Percentiles rank a stretch among this genome's conserved stretches.
Evolutionary conservation across 202 grass and related monocot species (phyloP).

Genomic region (Brachypodium distachyon): DNA sequence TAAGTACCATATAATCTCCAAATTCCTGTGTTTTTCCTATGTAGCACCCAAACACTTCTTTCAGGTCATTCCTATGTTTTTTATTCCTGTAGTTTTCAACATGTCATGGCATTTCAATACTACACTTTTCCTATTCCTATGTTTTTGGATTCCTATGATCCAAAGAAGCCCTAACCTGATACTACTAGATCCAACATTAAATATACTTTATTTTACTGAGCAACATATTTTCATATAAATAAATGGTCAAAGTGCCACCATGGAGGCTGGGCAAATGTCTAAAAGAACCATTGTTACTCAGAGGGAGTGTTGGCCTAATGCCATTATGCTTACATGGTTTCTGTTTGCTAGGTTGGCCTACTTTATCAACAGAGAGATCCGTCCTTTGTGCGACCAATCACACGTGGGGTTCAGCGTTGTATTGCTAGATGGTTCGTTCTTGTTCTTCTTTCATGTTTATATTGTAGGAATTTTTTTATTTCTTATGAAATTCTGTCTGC

Average conservation of each 20-base stretch:
- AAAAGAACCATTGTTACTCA: not conserved
- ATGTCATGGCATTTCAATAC: no score
- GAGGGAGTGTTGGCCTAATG: slow-evolving; percentile 3
- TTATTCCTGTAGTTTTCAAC: no score
- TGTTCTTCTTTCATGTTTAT: slow-evolving; percentile 3
- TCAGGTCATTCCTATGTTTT: no score
- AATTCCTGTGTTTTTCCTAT: no score
- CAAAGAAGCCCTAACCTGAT: no score
- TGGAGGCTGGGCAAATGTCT: not conserved
- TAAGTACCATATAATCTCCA: no score
- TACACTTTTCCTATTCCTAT: no score
- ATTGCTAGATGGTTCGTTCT: slow-evolving; percentile 78
- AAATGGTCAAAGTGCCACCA: not conserved
- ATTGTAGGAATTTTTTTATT: not conserved
- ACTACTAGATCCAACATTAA: not conserved
- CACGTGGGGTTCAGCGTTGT: slow-evolving; percentile 79
- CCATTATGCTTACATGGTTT: slow-evolving; percentile 1
- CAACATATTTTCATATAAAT: not conserved
- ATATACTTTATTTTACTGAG: not conserved
- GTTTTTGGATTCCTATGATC: no score
- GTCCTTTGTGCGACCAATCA: slow-evolving; percentile 78
- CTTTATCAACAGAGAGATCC: slow-evolving; percentile 91
- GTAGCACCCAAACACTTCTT: no score
- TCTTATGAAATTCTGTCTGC: not conserved
- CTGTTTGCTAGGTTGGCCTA: slow-evolving; percentile 71